A percentile compares a stretch with the other conserved stretches of the same genome.
These are phyloP conservation scores for Ceratobasidium sp. DNA, from an alignment of 1,284 basidiomycete genomes.

Conservation along the genomic window DNA sequence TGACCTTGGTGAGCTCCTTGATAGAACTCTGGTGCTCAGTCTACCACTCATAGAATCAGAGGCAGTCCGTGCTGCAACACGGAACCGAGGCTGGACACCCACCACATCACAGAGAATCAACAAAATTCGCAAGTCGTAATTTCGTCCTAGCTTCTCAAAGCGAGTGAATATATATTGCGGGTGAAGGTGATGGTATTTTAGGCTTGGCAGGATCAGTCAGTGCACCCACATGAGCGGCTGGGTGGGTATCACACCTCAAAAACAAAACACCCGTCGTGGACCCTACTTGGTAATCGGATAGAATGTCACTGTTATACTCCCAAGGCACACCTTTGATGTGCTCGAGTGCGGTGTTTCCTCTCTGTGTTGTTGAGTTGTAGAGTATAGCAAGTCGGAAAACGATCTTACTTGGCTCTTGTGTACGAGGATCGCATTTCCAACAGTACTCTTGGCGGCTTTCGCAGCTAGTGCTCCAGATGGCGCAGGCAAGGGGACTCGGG, in stretches of 20 bases:
- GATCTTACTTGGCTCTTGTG: conserved; percentile 62
- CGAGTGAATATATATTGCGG: conserved; percentile 95
- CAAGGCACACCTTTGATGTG: conserved; percentile 87
- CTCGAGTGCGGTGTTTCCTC: conserved; percentile 87
- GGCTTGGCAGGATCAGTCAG: conserved; percentile 54
- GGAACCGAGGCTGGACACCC: conserved; percentile 48
- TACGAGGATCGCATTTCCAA: conserved; percentile 78
- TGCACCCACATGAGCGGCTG: neutral
- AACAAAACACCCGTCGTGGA: conserved; percentile 93
- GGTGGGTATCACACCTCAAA: conserved; percentile 67
- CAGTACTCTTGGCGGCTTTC: conserved; percentile 19
- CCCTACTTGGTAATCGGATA: conserved; percentile 94
- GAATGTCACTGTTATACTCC: conserved; percentile 88
- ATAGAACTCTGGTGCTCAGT: conserved; percentile 90
- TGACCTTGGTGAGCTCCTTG: conserved; percentile 87
- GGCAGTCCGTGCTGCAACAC: neutral
- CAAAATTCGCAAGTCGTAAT: conserved; percentile 86
- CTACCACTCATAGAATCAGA: too few relatives aligned
- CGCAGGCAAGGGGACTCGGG: neutral
- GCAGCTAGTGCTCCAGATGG: conserved; percentile 2
- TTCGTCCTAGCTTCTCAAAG: conserved; percentile 82
- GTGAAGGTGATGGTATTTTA: conserved; percentile 95
- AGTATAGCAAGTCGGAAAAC: conserved; percentile 20
- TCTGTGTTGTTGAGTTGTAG: conserved; percentile 53
- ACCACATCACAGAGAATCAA: conserved; percentile 93